A percentile compares a stretch with the other conserved stretches of the same genome.
Conservation (phyloP, 306 rosid genomes). For the Glycine tomentella region DNA sequence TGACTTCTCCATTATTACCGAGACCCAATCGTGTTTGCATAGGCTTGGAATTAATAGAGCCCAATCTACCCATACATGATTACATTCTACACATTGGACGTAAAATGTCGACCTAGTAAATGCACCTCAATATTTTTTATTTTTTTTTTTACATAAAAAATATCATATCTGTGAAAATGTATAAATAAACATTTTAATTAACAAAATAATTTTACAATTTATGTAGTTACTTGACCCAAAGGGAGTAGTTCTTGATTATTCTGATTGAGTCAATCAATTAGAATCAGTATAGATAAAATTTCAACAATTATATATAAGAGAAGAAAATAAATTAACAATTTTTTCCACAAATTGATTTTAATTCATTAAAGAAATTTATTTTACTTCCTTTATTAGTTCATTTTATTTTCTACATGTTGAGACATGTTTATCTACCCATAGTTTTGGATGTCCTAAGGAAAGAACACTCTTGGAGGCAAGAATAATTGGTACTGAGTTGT, state of each 20-base stretch:
- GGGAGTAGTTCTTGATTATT: too few relatives aligned
- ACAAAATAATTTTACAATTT: too few relatives aligned
- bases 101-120: too few relatives aligned
- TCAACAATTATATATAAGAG: too few relatives aligned
- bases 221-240: too few relatives aligned
- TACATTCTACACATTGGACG: background rate
- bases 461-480: background rate
- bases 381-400: background rate
- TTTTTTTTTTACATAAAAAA: too few relatives aligned
- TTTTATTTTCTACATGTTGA: background rate
- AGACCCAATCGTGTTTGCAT: too few relatives aligned
- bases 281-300: too few relatives aligned
- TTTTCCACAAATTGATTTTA: background rate
- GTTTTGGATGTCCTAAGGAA: constrained; percentile 15
- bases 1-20: background rate
- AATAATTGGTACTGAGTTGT: background rate
- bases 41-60: background rate
- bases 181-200: too few relatives aligned
- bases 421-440: background rate
- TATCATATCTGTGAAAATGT: too few relatives aligned
- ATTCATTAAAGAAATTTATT: background rate
- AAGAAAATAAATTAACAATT: background rate
- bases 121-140: too few relatives aligned
- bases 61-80: background rate
- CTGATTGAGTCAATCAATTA: too few relatives aligned